Percentiles rank a stretch among this genome's conserved stretches.
Evolutionary conservation across 129 eudicot genomes (phyloP).

Genomic region (Sambucus nigra): DNA sequence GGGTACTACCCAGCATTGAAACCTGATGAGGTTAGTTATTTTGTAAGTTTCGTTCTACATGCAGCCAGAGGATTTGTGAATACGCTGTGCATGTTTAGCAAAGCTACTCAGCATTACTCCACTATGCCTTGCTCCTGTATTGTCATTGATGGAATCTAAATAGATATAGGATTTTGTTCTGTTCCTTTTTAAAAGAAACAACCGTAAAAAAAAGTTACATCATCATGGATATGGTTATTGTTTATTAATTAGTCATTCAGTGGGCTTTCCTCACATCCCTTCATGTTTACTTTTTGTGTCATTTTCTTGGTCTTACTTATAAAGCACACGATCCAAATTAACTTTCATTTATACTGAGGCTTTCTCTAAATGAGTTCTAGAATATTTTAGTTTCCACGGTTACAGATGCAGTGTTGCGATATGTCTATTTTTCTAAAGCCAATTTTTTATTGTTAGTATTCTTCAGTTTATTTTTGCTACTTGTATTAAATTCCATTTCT

Average conservation of each 20-base stretch:
- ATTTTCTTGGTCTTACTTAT: no score
- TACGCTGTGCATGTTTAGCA: conserved; percentile 2
- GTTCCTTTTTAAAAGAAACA: no score
- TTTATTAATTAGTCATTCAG: no score
- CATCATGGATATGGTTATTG: no score
- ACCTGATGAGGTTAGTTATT: conserved; percentile 70
- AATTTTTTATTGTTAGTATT: no score
- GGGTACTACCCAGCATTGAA: conserved; percentile 77
- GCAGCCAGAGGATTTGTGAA: not conserved
- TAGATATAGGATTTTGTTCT: no score
- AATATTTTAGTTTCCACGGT: not conserved
- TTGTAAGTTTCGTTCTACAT: not conserved
- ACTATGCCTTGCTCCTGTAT: not conserved
- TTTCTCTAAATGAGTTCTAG: not conserved
- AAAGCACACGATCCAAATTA: no score
- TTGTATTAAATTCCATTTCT: not conserved
- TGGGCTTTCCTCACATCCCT: no score
- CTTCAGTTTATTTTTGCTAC: not conserved
- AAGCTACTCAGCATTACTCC: conserved; percentile 8
- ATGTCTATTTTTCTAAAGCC: not conserved
- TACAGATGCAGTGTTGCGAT: not conserved
- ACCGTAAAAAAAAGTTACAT: no score
- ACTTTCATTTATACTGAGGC: not conserved
- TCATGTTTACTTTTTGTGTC: no score
- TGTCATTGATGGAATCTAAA: conserved; percentile 3